Evolutionary conservation across 495 filamentous ascomycete species (phyloP), one percentile per base, ranked within the genome.

Genomic region (Lasiosphaeria miniovina): DNA sequence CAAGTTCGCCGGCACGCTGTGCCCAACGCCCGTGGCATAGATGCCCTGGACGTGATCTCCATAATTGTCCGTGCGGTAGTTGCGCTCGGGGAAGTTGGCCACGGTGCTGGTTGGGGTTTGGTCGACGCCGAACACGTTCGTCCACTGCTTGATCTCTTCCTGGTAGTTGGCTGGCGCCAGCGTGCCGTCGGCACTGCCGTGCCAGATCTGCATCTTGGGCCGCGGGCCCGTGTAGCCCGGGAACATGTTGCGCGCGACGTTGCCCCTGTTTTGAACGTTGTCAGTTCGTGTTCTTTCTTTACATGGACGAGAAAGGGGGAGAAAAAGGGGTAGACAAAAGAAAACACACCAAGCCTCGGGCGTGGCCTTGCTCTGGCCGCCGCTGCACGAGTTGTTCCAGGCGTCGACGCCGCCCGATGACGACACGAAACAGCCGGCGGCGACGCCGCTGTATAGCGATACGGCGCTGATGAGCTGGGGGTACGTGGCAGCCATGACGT

Each of bases 401-500:
- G 73, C 65, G 15, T 69, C 74, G 14, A 76, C 72, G 32, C 73
- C 73, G 3, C 70, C 74, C 15, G 64, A 68, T 0, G 63, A 50
- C 24, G 65, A 68, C 1, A 71, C 57, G 68, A 85, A 85, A 68
- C 84, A 87, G n/a, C 83, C 84, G 2, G 78, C 82, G 33, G 84
- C 68, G 1, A 87, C 82, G 34, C 85, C 84, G 15, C 75, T 74
- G 73, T 84, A 87, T 54, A 76, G 78, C 6, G 75, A 77, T 0
- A 76, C 83, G 1, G 83, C 83, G 1, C 63, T 69, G 68, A 86
- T 82, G 36, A 86, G 61, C 24, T 84, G 75, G 1, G 83, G 84
- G 63, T 86, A 85, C 9, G 80, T 79, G 3, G 80, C 83, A 0
- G 81, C 81, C 59, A 86, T 65, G 34, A 84, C 82, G 54, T 86